Conservation (phyloP, 192 early-diverging fungal species). For the Coemansia sp. region DNA sequence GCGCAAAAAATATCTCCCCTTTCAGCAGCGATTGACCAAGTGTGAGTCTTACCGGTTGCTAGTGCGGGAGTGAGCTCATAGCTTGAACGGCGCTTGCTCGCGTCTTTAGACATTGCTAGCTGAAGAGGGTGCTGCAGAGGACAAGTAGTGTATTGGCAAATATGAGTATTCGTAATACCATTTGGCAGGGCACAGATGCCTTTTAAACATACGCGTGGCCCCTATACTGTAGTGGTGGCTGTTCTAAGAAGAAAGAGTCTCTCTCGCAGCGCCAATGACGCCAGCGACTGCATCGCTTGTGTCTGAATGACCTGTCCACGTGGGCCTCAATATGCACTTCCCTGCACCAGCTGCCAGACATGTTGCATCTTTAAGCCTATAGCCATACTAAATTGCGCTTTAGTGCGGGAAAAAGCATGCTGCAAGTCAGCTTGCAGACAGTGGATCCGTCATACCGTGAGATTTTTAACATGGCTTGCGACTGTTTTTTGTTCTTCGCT, state of each 20-base stretch:
- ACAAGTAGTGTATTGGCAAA: background rate
- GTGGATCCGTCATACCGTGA: background rate
- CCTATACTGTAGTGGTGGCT: background rate
- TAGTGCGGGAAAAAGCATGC: background rate
- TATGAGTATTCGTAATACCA: background rate
- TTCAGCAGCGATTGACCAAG: background rate
- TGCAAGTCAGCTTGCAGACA: slow-evolving; percentile 4
- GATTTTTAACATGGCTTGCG: background rate
- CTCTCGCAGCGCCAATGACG: background rate
- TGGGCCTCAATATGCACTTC: background rate
- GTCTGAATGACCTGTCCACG: slow-evolving; percentile 3
- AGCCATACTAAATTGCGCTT: background rate
- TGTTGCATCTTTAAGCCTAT: background rate
- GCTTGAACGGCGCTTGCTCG: background rate
- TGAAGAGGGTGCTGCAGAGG: background rate
- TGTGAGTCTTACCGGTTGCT: background rate
- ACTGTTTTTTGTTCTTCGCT: slow-evolving; percentile 6
- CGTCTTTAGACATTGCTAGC: background rate
- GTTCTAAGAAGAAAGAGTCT: background rate
- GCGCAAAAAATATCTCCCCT: background rate
- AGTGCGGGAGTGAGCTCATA: slow-evolving; percentile 6
- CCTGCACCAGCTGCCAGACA: background rate
- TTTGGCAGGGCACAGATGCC: background rate
- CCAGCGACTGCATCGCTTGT: background rate
- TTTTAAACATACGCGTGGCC: background rate